Percentiles rank a stretch among this genome's conserved stretches.
phyloP scores from a whole-genome alignment of 1,139 yeast genomes.

The Pichia cactophila region DNA sequence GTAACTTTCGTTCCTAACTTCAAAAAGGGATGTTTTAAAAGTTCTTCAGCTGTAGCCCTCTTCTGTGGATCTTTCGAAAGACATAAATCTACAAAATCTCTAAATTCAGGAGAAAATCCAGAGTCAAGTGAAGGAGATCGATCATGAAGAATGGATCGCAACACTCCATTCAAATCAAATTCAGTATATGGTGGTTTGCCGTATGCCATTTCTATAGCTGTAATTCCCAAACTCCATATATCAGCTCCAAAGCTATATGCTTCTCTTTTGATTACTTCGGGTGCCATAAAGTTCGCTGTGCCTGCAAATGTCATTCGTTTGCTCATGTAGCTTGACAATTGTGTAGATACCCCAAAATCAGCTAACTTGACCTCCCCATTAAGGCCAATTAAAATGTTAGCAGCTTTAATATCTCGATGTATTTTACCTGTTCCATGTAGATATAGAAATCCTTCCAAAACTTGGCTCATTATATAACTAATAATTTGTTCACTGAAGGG shows the following conservation, averaged over 20 bases:
- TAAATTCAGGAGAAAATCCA: constrained; percentile 30
- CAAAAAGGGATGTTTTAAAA: constrained; percentile 40
- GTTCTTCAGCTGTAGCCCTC: constrained; percentile 35
- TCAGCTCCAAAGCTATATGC: constrained; percentile 89
- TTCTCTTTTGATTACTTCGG: constrained; percentile 83
- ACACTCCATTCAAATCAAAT: constrained; percentile 74
- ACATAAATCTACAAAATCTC: constrained; percentile 43
- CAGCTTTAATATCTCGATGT: constrained; percentile 83
- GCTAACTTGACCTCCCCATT: constrained; percentile 83
- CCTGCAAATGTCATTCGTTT: constrained; percentile 90
- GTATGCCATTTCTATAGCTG: constrained; percentile 73
- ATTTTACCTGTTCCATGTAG: constrained; percentile 73
- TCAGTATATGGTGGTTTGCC: constrained; percentile 80
- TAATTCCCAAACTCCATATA: constrained; percentile 92
- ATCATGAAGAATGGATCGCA: constrained; percentile 48
- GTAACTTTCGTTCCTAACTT: constrained; percentile 20
- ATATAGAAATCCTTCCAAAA: constrained; percentile 62
- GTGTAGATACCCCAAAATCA: constrained; percentile 95
- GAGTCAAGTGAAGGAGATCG: constrained; percentile 44
- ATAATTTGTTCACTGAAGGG: constrained; percentile 51
- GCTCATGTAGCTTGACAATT: constrained; percentile 68
- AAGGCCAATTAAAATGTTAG: constrained; percentile 62
- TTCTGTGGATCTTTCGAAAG: constrained; percentile 38
- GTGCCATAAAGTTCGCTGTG: constrained; percentile 99
- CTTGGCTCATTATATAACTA: constrained; percentile 48